Percentiles rank a stretch among this genome's conserved stretches.
phyloP scores from a whole-genome alignment of 2,329 filamentous ascomycete species.

The Rhynchosporium secalis region DNA sequence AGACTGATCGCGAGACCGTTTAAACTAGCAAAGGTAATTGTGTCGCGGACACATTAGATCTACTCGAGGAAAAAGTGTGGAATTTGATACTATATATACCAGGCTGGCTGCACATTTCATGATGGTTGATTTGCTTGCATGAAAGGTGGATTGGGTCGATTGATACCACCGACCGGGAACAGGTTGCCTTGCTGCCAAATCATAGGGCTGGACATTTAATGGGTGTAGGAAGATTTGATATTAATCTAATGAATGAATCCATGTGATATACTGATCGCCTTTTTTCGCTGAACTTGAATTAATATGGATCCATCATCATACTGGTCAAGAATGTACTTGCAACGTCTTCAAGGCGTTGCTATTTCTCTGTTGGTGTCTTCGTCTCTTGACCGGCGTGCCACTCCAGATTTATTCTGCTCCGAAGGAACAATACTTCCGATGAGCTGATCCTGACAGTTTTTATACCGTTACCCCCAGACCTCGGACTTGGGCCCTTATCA shows the following conservation, averaged over 20 bases:
- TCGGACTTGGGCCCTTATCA: too few species aligned
- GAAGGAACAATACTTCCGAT: too few species aligned
- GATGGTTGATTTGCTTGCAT: not conserved
- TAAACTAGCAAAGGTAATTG: constrained; percentile 20
- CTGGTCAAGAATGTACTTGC: too few species aligned
- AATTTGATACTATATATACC: constrained; percentile 1
- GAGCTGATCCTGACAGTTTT: too few species aligned
- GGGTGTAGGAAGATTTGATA: not conserved
- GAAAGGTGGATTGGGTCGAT: not conserved
- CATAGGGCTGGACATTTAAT: not conserved
- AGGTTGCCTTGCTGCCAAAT: not conserved
- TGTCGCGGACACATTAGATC: not conserved
- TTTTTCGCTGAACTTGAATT: too few species aligned
- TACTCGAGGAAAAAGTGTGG: not conserved
- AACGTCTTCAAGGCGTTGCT: too few species aligned
- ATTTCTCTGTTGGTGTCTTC: too few species aligned
- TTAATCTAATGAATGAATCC: constrained; percentile 1
- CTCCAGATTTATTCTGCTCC: too few species aligned
- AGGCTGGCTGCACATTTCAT: not conserved
- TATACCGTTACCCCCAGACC: too few species aligned
- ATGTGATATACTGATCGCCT: not conserved
- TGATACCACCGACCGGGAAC: not conserved
- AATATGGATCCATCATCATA: too few species aligned
- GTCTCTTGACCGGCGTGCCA: too few species aligned
- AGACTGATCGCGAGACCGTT: constrained; percentile 43